Evolutionary conservation across 164 flowering plant genomes (phyloP).

Genomic region (Tinospora cordifolia): DNA sequence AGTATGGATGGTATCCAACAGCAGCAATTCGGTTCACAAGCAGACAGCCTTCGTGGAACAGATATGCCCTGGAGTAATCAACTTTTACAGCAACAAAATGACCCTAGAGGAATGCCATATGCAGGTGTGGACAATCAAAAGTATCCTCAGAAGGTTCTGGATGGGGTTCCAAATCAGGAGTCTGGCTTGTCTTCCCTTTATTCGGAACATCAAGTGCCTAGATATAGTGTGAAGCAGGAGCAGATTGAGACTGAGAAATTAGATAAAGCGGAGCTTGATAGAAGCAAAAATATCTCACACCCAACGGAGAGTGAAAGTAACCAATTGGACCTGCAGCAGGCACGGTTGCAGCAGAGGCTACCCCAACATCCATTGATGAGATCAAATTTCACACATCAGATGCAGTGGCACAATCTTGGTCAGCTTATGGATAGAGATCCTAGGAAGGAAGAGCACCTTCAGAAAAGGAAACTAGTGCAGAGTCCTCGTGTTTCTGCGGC

Average conservation of each 20-base stretch:
- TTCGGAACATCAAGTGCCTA: constrained; percentile 43
- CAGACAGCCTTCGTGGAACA: constrained; percentile 47
- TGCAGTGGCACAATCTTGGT: constrained; percentile 56
- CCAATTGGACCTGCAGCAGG: constrained; percentile 48
- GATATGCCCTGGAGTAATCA: constrained; percentile 65
- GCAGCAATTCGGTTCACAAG: constrained; percentile 38
- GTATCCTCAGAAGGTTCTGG: constrained; percentile 50
- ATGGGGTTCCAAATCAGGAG: constrained; percentile 58
- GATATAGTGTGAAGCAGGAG: constrained; percentile 61
- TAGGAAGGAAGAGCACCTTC: constrained; percentile 66
- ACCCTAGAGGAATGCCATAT: constrained; percentile 52
- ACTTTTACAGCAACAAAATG: constrained; percentile 46
- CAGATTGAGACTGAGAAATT: constrained; percentile 48
- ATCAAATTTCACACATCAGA: constrained; percentile 43
- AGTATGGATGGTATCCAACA: constrained; percentile 49
- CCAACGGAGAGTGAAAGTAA: constrained; percentile 35
- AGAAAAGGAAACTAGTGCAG: constrained; percentile 65
- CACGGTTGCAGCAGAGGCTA: constrained; percentile 43
- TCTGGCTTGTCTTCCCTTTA: constrained; percentile 31
- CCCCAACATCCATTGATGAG: constrained; percentile 49
- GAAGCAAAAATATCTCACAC: constrained; percentile 34
- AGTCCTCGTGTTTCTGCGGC: constrained; percentile 76
- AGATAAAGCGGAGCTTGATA: constrained; percentile 38
- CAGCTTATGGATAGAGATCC: constrained; percentile 55
- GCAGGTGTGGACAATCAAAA: constrained; percentile 41